Base-by-base conservation (phyloP, 805 yeast species). In the Candida pseudofarinosa region DNA sequence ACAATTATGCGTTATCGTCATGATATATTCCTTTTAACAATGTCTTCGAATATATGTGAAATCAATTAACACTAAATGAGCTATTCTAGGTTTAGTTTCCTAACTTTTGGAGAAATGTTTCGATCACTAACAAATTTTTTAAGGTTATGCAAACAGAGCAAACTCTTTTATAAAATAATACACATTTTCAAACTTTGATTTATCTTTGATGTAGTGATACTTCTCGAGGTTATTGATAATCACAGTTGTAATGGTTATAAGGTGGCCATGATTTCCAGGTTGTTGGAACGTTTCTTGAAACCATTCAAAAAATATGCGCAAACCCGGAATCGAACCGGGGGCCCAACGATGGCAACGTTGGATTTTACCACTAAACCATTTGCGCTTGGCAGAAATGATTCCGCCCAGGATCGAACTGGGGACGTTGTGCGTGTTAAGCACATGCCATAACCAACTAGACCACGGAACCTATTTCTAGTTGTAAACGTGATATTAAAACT, bases 401-500 rank as follows among this genome's bases (percentile, higher is more conserved):
- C 83, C 86, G 89, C 97, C 97, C 97, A 90, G 97, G 97, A 88
- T 91, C 97, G 97, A 91, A 91, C 97, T 89, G 97, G 97, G 97
- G 97, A 91, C 97, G 89, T 87, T 87, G 93, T 88, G 96, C 97
- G 97, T 90, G 97, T 90, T 88, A 90, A 88, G 97, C 97, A 89
- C 93, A 87, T 86, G 97, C 96, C 97, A 90, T 90, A 81, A 89
- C 97, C 97, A 73, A 89, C 96, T 89, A 89, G 96, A 89, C 97
- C 97, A 89, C 89, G 47, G 39, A 44, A 44, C 47, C 48, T 34
- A 16, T 26, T 40, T 18, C 17, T 32, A 14, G 28, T n/a, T n/a
- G n/a, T n/a, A n/a, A n/a, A n/a, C n/a, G n/a, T n/a, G n/a, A n/a
- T n/a, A n/a, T n/a, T n/a, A n/a, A n/a, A n/a, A n/a, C n/a, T n/a